Evolutionary conservation across 2,329 filamentous ascomycete species (phyloP).

Genomic region (Sporothrix variecibatus): DNA sequence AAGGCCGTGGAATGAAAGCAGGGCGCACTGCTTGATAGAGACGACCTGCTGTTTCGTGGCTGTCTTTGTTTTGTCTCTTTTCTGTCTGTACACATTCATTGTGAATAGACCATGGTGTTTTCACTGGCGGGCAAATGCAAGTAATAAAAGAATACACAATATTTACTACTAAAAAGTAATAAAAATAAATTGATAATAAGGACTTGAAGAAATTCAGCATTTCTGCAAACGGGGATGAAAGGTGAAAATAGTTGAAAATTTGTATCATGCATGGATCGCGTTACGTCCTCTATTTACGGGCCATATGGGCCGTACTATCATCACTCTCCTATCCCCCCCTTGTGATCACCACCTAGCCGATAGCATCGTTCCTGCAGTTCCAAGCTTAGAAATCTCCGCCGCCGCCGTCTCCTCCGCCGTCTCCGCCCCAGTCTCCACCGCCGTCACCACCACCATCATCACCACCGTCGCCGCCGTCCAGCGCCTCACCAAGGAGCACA

Average conservation of each 20-base stretch:
- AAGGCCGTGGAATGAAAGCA: neutral
- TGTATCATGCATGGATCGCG: neutral
- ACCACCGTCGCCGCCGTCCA: constrained; percentile 63
- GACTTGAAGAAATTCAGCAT: neutral
- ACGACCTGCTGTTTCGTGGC: neutral
- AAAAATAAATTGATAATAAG: neutral
- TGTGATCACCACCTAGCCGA: neutral
- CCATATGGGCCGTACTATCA: neutral
- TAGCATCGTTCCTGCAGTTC: neutral
- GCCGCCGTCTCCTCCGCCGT: constrained; percentile 40
- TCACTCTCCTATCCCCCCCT: neutral
- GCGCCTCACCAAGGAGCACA: constrained; percentile 66
- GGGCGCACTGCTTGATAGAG: neutral
- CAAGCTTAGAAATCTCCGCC: constrained; percentile 44
- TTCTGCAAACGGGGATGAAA: neutral
- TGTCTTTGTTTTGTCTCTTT: neutral
- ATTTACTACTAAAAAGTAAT: neutral
- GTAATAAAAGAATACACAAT: neutral
- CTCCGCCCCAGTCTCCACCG: constrained; percentile 38
- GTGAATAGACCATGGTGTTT: neutral
- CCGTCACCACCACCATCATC: constrained; percentile 47
- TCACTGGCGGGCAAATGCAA: neutral
- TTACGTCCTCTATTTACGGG: neutral
- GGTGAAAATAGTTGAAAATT: neutral
- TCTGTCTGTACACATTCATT: neutral